phyloP scores from a whole-genome alignment of 495 filamentous ascomycete genomes.

The Neohortaea acidophila region DNA sequence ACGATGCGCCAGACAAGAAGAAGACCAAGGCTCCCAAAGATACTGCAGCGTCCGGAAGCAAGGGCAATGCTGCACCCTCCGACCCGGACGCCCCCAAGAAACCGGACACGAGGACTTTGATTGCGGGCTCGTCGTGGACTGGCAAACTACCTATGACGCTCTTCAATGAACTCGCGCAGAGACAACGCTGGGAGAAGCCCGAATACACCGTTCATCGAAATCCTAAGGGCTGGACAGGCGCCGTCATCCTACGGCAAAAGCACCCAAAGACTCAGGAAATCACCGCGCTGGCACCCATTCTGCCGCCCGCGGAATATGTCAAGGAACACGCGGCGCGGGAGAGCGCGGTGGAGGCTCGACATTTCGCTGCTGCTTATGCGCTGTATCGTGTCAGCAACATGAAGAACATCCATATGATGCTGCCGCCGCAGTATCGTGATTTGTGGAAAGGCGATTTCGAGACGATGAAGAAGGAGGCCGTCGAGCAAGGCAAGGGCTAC shows the following conservation, averaged over 20 bases:
- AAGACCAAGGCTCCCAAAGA: constrained; percentile 24
- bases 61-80: constrained; percentile 20
- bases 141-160: constrained; percentile 89
- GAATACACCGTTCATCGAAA: constrained; percentile 50
- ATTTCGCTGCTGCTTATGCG: constrained; percentile 82
- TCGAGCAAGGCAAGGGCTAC: constrained; percentile 64
- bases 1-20: constrained; percentile 38
- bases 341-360: constrained; percentile 73
- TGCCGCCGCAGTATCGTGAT: constrained; percentile 76
- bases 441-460: constrained; percentile 81
- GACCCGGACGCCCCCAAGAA: constrained; percentile 48
- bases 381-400: constrained; percentile 84
- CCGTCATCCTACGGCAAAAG: constrained; percentile 59
- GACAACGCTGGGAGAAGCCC: constrained; percentile 86
- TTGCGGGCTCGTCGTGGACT: constrained; percentile 93
- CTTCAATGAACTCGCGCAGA: constrained; percentile 85
- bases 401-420: constrained; percentile 83
- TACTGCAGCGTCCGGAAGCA: constrained; percentile 4
- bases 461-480: constrained; percentile 59
- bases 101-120: constrained; percentile 69
- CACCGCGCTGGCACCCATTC: constrained; percentile 58
- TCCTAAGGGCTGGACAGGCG: constrained; percentile 50
- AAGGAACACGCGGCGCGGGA: constrained; percentile 52
- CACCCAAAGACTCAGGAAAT: constrained; percentile 74
- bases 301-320: constrained; percentile 46